phyloP scores from a whole-genome alignment of 139 green algal species.

The Closterium sp. region DNA sequence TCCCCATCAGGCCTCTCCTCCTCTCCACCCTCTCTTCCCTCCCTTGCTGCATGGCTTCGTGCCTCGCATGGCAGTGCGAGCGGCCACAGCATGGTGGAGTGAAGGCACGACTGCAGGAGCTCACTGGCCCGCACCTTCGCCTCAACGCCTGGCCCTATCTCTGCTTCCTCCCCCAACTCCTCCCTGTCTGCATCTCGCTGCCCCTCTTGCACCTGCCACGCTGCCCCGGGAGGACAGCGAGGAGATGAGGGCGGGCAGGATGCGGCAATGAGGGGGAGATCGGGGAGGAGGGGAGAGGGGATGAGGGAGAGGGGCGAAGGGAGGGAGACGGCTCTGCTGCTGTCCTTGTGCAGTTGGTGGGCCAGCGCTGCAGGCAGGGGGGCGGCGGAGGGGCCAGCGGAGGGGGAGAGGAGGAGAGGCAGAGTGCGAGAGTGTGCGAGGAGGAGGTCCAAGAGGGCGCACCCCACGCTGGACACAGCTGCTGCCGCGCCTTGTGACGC shows the following conservation, averaged over 20 bases:
- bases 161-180: not conserved
- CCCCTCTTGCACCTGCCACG: not conserved
- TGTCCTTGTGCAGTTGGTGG: not conserved
- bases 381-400: not conserved
- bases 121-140: not conserved
- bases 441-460: not conserved
- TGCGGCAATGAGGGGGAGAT: not conserved
- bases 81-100: not conserved
- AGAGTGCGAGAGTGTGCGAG: not conserved
- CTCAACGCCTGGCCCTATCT: not conserved
- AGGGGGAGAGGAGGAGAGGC: not conserved
- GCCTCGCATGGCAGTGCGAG: not conserved
- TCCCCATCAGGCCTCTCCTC: not conserved
- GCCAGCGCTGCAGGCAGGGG: not conserved
- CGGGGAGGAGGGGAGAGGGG: not conserved
- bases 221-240: not conserved
- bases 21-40: not conserved
- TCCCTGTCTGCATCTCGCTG: not conserved
- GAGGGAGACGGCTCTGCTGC: not conserved
- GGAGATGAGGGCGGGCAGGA: not conserved
- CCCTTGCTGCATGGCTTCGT: not conserved
- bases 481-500: not conserved
- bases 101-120: not conserved
- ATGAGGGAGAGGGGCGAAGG: not conserved
- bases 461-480: not conserved